Conservation (phyloP, 768 basidiomycete genomes). For the Rhizopogon sp. region DNA sequence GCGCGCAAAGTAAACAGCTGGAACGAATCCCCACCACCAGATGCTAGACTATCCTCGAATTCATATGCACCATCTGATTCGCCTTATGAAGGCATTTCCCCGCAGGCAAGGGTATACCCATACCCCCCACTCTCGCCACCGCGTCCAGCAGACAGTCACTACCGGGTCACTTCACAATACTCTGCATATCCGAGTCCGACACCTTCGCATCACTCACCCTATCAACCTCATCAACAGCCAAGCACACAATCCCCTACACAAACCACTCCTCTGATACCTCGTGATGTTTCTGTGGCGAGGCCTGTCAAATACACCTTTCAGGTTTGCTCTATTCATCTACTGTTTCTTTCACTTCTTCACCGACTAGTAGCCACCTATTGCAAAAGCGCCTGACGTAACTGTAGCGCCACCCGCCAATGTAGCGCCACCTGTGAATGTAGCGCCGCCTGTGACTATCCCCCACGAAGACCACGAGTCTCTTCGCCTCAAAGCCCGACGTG, state of each 20-base stretch:
- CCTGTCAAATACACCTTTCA: background rate
- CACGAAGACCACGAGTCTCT: conserved; percentile 44
- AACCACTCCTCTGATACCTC: background rate
- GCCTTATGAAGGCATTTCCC: background rate
- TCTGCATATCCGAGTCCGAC: background rate
- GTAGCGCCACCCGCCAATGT: background rate
- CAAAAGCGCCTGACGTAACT: too few relatives aligned
- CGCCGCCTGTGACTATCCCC: background rate
- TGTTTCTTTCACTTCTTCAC: background rate
- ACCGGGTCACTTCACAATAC: background rate
- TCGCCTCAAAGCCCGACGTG: conserved; percentile 63
- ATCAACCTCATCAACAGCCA: background rate
- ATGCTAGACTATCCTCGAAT: background rate
- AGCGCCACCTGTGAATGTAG: background rate
- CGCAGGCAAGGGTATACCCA: background rate
- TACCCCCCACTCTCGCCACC: background rate
- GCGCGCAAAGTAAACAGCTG: too few relatives aligned
- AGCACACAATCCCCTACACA: background rate
- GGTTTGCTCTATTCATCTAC: background rate
- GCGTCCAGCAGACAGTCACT: too few relatives aligned
- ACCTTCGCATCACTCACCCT: background rate
- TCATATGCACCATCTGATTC: background rate
- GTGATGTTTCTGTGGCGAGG: background rate
- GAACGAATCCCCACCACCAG: too few relatives aligned
- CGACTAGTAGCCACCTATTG: too few relatives aligned